These are phyloP conservation scores for Ganoderma lingzhi DNA, from an alignment of 1,284 basidiomycete species.

Conservation along the genomic window DNA sequence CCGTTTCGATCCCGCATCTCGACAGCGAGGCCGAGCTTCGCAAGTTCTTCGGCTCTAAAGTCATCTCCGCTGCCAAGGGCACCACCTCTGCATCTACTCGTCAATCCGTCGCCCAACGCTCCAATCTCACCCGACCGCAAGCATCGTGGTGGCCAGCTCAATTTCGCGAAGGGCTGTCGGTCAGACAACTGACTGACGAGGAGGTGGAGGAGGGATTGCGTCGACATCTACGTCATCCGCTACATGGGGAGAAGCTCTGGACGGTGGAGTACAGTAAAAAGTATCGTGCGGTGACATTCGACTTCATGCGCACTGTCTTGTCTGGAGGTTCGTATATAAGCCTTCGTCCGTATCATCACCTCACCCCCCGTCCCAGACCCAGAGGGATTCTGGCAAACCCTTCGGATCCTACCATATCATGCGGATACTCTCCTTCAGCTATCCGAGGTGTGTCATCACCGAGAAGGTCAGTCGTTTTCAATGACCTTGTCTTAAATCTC, in stretches of 20 bases:
- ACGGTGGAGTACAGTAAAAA: constrained; percentile 86
- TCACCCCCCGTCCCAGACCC: constrained; percentile 57
- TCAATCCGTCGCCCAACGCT: constrained; percentile 50
- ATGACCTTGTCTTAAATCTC: constrained; percentile 1
- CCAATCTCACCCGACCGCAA: constrained; percentile 70
- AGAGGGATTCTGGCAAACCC: constrained; percentile 66
- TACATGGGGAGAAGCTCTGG: constrained; percentile 79
- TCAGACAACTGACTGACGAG: constrained; percentile 61
- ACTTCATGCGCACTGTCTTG: constrained; percentile 82
- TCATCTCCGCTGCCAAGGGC: constrained; percentile 70
- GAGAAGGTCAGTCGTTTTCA: constrained; percentile 69
- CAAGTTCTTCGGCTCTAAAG: constrained; percentile 91
- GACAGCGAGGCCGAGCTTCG: constrained; percentile 90
- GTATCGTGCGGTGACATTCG: constrained; percentile 82
- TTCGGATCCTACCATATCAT: constrained; percentile 79
- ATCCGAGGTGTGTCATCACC: constrained; percentile 83
- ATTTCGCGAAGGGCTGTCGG: constrained; percentile 74
- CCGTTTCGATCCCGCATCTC: constrained; percentile 80
- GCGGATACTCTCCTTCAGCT: constrained; percentile 91
- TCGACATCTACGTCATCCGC: constrained; percentile 51
- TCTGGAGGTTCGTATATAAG: constrained; percentile 72
- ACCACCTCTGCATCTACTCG: constrained; percentile 36
- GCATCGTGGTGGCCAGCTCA: constrained; percentile 69
- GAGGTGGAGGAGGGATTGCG: constrained; percentile 58
- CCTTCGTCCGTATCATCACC: constrained; percentile 1